Evolutionary conservation across 148 eudicot species (phyloP).

Genomic region (Tetragonia tetragonoides): DNA sequence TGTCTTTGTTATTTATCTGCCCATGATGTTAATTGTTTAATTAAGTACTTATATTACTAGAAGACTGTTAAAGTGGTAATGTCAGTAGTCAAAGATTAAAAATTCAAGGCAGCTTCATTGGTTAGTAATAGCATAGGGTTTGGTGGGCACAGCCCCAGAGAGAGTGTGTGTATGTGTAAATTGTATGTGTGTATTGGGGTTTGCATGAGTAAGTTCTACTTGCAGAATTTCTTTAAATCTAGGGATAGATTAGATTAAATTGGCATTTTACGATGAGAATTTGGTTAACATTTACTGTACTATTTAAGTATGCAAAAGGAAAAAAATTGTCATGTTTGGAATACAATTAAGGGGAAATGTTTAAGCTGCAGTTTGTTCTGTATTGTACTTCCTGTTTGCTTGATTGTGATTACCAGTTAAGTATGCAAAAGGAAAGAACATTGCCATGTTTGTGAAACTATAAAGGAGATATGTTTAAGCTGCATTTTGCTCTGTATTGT

Average conservation of each 20-base stretch:
- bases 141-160: neutral
- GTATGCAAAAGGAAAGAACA: no score
- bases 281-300: no score
- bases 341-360: no score
- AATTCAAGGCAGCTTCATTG: conserved; percentile 15
- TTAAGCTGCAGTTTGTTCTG: no score
- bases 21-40: conserved; percentile 3
- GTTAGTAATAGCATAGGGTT: conserved; percentile 17
- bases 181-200: neutral
- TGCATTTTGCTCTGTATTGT: no score
- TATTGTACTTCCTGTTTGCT: no score
- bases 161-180: neutral
- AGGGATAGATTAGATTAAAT: neutral
- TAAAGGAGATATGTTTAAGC: no score
- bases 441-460: no score
- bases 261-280: no score
- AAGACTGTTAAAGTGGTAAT: conserved; percentile 28
- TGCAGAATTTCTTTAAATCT: neutral
- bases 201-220: neutral
- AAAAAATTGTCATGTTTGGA: no score
- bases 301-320: no score
- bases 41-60: neutral
- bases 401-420: no score
- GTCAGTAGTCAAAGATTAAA: conserved; percentile 25
- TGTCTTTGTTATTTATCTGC: neutral